Evolutionary conservation across 2,329 filamentous ascomycete species (phyloP).

Genomic region (Aaosphaeria pasadenensis): DNA sequence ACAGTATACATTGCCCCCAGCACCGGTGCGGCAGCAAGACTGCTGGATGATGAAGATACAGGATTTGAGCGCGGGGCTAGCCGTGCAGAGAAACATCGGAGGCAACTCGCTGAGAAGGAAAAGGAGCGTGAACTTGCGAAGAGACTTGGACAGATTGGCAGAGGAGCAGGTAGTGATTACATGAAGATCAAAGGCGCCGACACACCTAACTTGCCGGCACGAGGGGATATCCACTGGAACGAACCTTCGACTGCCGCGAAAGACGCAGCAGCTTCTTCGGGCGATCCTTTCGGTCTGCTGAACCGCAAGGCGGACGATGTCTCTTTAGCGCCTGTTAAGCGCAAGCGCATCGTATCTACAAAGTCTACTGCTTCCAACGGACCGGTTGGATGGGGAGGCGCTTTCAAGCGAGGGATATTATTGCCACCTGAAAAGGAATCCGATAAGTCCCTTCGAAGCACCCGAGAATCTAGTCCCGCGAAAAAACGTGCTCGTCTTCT

Average conservation of each 20-base stretch:
- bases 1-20: constrained; percentile 43
- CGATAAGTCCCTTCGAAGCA: constrained; percentile 21
- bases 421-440: constrained; percentile 34
- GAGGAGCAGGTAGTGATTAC: constrained; percentile 67
- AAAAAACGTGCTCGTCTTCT: constrained; percentile 50
- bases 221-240: constrained; percentile 5
- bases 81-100: constrained; percentile 63
- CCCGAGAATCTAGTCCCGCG: constrained; percentile 34
- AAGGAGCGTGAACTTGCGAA: constrained; percentile 71
- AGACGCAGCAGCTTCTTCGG: constrained; percentile 12
- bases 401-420: constrained; percentile 39
- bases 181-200: constrained; percentile 47
- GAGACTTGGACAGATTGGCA: constrained; percentile 62
- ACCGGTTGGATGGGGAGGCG: constrained; percentile 50
- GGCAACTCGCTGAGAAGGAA: constrained; percentile 64
- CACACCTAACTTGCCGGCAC: constrained; percentile 15
- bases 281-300: constrained; percentile 42
- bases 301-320: constrained; percentile 42
- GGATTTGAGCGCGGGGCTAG: constrained; percentile 49
- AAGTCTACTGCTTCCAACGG: constrained; percentile 30
- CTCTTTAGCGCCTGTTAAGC: constrained; percentile 43
- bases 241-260: constrained; percentile 7
- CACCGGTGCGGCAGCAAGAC: constrained; percentile 53
- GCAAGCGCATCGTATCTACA: constrained; percentile 34
- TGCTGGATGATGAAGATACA: constrained; percentile 61